phyloP scores from a whole-genome alignment of 805 yeast species.

The Candida nanaspora region DNA sequence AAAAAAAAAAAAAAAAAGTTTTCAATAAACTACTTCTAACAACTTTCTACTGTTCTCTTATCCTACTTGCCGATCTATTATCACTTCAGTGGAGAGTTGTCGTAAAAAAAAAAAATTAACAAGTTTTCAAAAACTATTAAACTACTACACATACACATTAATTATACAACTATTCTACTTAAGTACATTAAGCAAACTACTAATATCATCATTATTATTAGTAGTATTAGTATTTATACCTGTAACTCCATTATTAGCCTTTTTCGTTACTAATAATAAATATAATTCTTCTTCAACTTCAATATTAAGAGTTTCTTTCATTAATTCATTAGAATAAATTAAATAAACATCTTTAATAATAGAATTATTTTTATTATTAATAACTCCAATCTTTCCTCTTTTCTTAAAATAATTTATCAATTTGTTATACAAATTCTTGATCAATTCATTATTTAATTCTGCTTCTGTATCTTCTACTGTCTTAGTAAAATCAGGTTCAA shows the following conservation, averaged over 20 bases:
- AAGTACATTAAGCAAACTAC: neutral
- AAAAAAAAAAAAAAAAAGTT: too few relatives aligned
- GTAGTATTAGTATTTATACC: too few relatives aligned
- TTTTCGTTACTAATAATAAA: constrained; percentile 21
- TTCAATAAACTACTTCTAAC: too few relatives aligned
- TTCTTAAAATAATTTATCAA: constrained; percentile 39
- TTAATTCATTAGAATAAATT: constrained; percentile 22
- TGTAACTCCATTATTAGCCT: constrained; percentile 17
- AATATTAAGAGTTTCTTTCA: constrained; percentile 5
- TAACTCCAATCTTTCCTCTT: constrained; percentile 51
- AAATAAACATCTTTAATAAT: constrained; percentile 61
- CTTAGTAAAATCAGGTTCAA: constrained; percentile 17
- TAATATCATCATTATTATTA: neutral
- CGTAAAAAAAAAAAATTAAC: too few relatives aligned
- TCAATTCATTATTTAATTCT: constrained; percentile 19
- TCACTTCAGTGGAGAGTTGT: too few relatives aligned
- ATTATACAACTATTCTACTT: constrained; percentile 3
- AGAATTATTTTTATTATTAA: constrained; percentile 35
- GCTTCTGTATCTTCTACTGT: neutral
- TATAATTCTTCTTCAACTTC: constrained; percentile 11
- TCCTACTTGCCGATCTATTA: too few relatives aligned
- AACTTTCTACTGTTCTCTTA: too few relatives aligned
- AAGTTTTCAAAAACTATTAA: too few relatives aligned
- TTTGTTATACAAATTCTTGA: constrained; percentile 19
- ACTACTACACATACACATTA: constrained; percentile 6